Percentiles rank a stretch among this genome's conserved stretches.
phyloP scores from a whole-genome alignment of 805 yeast species.

The Saturnispora sekii region DNA sequence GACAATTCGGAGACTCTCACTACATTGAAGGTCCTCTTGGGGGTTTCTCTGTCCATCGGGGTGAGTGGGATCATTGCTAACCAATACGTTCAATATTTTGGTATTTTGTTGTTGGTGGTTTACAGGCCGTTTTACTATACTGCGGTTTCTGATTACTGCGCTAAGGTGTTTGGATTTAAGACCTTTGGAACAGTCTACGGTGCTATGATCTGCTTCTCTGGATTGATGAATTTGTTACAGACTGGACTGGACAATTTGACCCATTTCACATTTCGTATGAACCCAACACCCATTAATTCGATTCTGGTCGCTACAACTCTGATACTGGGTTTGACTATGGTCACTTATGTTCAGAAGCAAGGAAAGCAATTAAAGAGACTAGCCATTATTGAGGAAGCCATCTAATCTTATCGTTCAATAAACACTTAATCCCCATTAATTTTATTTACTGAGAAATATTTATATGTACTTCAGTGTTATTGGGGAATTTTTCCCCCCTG shows the following conservation, averaged over 20 bases:
- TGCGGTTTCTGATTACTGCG: slow-evolving; percentile 82
- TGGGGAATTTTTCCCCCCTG: no score
- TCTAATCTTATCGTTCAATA: slow-evolving; percentile 37
- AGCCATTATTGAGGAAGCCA: slow-evolving; percentile 51
- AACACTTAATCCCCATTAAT: not conserved
- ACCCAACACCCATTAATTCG: slow-evolving; percentile 73
- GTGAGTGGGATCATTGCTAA: slow-evolving; percentile 52
- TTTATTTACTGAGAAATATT: slow-evolving; percentile 7
- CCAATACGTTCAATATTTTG: slow-evolving; percentile 46
- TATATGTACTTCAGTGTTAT: slow-evolving; percentile 11
- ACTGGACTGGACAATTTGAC: slow-evolving; percentile 61
- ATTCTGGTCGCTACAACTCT: slow-evolving; percentile 45
- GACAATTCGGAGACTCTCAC: slow-evolving; percentile 63
- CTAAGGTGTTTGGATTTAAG: slow-evolving; percentile 86
- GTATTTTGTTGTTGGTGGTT: slow-evolving; percentile 63
- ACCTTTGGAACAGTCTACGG: slow-evolving; percentile 93
- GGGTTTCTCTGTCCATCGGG: slow-evolving; percentile 56
- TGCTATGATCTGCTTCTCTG: slow-evolving; percentile 70
- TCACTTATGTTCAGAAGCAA: slow-evolving; percentile 34
- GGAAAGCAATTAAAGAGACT: slow-evolving; percentile 37
- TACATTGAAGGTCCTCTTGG: slow-evolving; percentile 43
- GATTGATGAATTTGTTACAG: slow-evolving; percentile 68
- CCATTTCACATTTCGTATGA: slow-evolving; percentile 54
- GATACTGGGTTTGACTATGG: slow-evolving; percentile 37
- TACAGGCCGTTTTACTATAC: slow-evolving; percentile 92